Conservation (phyloP, 2,329 filamentous ascomycete species). For the Colletotrichum limetticola region DNA sequence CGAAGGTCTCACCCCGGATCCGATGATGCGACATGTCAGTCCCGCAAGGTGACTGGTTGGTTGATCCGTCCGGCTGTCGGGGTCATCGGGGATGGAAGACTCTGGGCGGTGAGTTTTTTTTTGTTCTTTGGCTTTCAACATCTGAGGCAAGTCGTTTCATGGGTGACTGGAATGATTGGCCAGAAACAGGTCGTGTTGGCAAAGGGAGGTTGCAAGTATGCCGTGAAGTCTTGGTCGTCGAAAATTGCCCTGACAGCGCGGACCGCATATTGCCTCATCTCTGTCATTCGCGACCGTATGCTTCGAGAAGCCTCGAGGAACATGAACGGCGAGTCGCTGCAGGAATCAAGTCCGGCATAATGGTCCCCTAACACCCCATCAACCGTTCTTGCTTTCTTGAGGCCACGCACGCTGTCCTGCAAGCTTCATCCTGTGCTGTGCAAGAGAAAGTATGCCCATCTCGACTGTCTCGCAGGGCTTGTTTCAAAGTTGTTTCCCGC, state of each 20-base stretch:
- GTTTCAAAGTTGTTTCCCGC: constrained; percentile 30
- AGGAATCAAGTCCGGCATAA: neutral
- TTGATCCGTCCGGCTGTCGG: constrained; percentile 26
- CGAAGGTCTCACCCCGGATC: constrained; percentile 21
- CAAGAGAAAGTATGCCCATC: constrained; percentile 1
- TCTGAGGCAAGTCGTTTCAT: constrained; percentile 23
- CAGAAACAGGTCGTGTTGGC: neutral
- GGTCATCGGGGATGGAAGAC: constrained; percentile 5
- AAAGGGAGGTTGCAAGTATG: neutral
- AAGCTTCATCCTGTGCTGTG: neutral
- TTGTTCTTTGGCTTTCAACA: constrained; percentile 6
- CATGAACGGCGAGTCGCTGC: neutral
- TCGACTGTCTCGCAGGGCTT: constrained; percentile 16
- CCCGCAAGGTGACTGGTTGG: constrained; percentile 24
- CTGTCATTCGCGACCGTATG: neutral
- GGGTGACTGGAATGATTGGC: neutral
- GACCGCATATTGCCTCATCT: neutral
- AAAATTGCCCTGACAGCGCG: neutral
- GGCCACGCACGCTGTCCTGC: neutral
- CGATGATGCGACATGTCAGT: constrained; percentile 30
- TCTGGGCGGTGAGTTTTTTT: neutral
- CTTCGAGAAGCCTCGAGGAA: neutral
- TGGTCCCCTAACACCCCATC: neutral
- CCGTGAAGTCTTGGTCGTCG: neutral
- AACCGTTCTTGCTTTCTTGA: neutral